Conservation (phyloP, 176 grass and related monocot species). For the Eleusine indica region DNA sequence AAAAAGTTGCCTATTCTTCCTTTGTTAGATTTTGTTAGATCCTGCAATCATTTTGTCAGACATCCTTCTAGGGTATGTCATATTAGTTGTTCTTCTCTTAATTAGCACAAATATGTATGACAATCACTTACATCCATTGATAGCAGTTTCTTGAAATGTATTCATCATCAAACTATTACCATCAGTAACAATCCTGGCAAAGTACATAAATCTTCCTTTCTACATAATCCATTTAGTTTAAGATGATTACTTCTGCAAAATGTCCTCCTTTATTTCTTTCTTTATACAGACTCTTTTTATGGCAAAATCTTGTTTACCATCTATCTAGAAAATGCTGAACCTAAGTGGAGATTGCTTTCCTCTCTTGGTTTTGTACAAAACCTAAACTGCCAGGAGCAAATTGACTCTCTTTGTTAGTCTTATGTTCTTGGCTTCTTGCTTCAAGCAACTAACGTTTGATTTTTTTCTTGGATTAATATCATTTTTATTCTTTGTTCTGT, state of each 20-base stretch:
- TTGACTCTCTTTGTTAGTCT: background rate
- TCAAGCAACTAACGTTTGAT: constrained; percentile 20
- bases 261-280: background rate
- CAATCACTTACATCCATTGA: background rate
- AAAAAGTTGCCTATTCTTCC: too few relatives aligned
- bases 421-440: constrained; percentile 17
- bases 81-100: constrained; percentile 22
- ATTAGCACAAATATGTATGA: background rate
- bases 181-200: background rate
- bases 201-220: background rate
- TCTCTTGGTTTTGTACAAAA: too few relatives aligned
- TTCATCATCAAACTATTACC: background rate
- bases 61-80: constrained; percentile 86
- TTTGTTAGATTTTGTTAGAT: too few relatives aligned
- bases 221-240: constrained; percentile 10
- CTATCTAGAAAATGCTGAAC: constrained; percentile 24
- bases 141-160: background rate
- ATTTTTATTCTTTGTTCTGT: constrained; percentile 11
- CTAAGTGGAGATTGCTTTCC: background rate
- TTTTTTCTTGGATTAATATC: background rate
- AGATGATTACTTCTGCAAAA: background rate
- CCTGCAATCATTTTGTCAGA: constrained; percentile 45
- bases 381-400: background rate
- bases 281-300: background rate
- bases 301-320: constrained; percentile 28